These are phyloP conservation scores for Rhizopus stolonifer DNA, from an alignment of 371 early-diverging fungal genomes.

Conservation along the genomic window DNA sequence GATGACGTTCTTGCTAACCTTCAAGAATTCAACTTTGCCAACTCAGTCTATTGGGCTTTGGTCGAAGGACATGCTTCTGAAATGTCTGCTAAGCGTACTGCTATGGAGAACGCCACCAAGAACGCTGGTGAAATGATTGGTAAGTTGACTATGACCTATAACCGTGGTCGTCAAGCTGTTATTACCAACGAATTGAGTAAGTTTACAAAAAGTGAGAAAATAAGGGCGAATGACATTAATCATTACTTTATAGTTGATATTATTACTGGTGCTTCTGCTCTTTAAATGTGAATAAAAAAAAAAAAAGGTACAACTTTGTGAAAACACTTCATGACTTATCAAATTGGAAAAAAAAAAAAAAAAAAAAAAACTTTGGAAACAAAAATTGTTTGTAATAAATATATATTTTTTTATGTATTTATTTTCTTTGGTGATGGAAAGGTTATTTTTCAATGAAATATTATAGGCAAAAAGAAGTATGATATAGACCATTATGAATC, in stretches of 20 bases:
- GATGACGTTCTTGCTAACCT: conserved; percentile 87
- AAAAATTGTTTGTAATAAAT: background rate
- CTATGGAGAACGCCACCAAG: conserved; percentile 99
- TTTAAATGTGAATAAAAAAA: conserved; percentile 47
- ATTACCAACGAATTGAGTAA: conserved; percentile 94
- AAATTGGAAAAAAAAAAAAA: background rate
- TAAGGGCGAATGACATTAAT: background rate
- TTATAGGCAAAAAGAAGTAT: too few species aligned
- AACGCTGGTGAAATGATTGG: conserved; percentile 92
- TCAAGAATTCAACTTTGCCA: conserved; percentile 93
- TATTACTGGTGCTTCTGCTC: conserved; percentile 93
- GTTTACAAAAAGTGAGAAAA: conserved; percentile 7
- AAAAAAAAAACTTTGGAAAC: too few species aligned
- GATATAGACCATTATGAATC: too few species aligned
- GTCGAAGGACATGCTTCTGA: conserved; percentile 97
- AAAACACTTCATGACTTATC: background rate
- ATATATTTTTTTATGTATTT: background rate
- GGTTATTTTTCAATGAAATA: too few species aligned
- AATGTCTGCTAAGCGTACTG: conserved; percentile 95
- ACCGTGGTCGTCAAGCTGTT: conserved; percentile 95
- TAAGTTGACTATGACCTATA: conserved; percentile 81
- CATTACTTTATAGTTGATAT: conserved; percentile 69
- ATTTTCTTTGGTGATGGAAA: too few species aligned
- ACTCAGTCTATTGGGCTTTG: conserved; percentile 92
- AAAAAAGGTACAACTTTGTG: background rate